These are phyloP conservation scores for Marasmius tenuissimus DNA, from an alignment of 1,284 basidiomycete genomes.

Conservation along the genomic window DNA sequence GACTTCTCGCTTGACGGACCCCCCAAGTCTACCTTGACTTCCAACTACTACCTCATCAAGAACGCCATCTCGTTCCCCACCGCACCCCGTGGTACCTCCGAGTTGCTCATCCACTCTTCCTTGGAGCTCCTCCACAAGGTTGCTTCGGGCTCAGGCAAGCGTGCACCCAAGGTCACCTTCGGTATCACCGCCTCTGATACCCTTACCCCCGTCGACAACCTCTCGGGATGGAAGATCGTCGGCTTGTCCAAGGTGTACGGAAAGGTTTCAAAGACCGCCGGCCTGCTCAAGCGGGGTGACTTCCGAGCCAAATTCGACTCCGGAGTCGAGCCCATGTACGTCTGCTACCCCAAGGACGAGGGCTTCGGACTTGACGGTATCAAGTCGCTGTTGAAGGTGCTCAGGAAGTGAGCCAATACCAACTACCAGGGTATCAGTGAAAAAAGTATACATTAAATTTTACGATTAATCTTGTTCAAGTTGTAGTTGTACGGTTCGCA, in stretches of 20 bases:
- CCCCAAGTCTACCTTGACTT: neutral
- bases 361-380: constrained; percentile 42
- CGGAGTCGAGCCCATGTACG: constrained; percentile 38
- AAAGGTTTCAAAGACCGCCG: constrained; percentile 33
- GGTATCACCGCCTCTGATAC: constrained; percentile 40
- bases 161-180: constrained; percentile 36
- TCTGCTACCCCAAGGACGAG: constrained; percentile 41
- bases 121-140: constrained; percentile 33
- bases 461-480: too few species aligned
- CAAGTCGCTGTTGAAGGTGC: constrained; percentile 32
- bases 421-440: too few species aligned
- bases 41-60: constrained; percentile 42
- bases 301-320: constrained; percentile 48
- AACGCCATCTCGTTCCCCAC: constrained; percentile 44
- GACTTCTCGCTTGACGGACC: neutral
- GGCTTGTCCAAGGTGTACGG: constrained; percentile 39
- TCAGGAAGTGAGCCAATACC: constrained; percentile 26
- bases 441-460: too few species aligned
- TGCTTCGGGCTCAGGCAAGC: constrained; percentile 14
- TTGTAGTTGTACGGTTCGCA: too few species aligned
- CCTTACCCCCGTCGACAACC: constrained; percentile 36
- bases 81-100: constrained; percentile 47
- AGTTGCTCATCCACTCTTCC: constrained; percentile 41
- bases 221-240: constrained; percentile 42
- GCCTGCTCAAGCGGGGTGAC: constrained; percentile 37